Conservation (phyloP, 2,329 filamentous ascomycete species). For the Fusarium brachygibbosum region DNA sequence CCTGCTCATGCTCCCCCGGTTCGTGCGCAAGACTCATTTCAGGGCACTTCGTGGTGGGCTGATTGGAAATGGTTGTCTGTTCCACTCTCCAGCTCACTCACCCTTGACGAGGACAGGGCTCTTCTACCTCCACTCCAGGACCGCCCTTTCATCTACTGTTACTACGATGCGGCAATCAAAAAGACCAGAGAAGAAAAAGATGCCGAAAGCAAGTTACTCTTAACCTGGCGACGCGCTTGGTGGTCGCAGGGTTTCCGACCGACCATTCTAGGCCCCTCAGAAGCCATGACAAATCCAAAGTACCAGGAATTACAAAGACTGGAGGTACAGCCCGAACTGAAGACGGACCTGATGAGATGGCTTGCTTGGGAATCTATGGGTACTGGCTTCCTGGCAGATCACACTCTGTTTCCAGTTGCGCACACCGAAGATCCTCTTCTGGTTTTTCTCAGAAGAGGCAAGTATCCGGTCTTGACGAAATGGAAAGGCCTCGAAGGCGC, state of each 20-base stretch:
- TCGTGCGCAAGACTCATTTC: conserved; percentile 82
- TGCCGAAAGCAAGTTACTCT: conserved; percentile 82
- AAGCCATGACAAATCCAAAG: conserved; percentile 85
- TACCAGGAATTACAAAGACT: conserved; percentile 78
- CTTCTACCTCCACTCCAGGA: conserved; percentile 81
- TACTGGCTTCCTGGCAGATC: conserved; percentile 82
- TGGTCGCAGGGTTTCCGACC: conserved; percentile 94
- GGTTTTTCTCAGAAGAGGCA: conserved; percentile 78
- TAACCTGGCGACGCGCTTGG: conserved; percentile 94
- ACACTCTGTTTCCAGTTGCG: conserved; percentile 88
- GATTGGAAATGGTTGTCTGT: conserved; percentile 89
- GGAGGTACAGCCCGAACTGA: conserved; percentile 72
- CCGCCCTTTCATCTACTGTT: conserved; percentile 87
- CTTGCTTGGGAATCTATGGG: conserved; percentile 94
- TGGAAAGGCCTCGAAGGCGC: conserved; percentile 79
- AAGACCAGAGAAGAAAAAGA: conserved; percentile 75
- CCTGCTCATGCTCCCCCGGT: conserved; percentile 78
- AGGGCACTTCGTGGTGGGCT: conserved; percentile 85
- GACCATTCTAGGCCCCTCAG: conserved; percentile 80
- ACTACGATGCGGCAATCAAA: conserved; percentile 78
- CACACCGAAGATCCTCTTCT: conserved; percentile 79
- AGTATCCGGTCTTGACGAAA: conserved; percentile 79
- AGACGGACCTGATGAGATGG: conserved; percentile 84
- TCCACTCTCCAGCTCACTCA: conserved; percentile 86
- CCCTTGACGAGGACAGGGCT: conserved; percentile 83